A percentile compares a stretch with the other conserved stretches of the same genome.
Evolutionary conservation across 352 stramenopile species (phyloP).

Genomic region (Aphanomyces stellatus): DNA sequence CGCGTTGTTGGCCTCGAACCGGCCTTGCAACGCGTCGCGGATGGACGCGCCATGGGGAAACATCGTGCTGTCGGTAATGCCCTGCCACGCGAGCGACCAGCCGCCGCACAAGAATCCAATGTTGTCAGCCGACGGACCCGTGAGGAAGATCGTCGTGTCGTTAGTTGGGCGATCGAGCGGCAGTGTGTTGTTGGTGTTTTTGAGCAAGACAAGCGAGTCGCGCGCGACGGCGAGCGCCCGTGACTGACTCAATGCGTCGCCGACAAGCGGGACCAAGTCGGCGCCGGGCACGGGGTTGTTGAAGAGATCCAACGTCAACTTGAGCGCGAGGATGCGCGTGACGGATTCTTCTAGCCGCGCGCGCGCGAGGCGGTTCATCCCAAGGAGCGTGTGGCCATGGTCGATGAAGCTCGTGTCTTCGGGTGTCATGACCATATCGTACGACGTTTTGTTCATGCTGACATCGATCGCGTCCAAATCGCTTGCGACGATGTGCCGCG

Average conservation of each 20-base stretch:
- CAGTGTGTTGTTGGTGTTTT: conserved; percentile 21
- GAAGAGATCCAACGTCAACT: conserved; percentile 3
- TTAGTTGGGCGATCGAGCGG: conserved; percentile 10
- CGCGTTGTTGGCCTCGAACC: conserved; percentile 23
- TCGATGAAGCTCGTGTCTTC: conserved; percentile 28
- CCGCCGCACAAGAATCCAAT: conserved; percentile 31
- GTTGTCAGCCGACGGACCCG: conserved; percentile 27
- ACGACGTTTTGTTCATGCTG: conserved; percentile 42
- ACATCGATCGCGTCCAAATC: conserved; percentile 44
- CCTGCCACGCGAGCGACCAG: conserved; percentile 32
- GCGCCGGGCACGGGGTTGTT: conserved; percentile 3
- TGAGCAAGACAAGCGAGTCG: conserved; percentile 21
- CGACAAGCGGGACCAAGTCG: background rate
- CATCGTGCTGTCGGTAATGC: conserved; percentile 25
- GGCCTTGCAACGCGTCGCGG: conserved; percentile 24
- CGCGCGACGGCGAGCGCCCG: background rate
- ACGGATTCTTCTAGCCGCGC: background rate
- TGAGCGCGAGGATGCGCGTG: conserved; percentile 5
- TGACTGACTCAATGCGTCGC: background rate
- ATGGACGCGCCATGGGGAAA: conserved; percentile 31
- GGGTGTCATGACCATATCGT: conserved; percentile 79
- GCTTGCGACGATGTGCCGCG: conserved; percentile 40
- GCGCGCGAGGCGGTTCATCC: conserved; percentile 12
- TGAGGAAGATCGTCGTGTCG: conserved; percentile 20
- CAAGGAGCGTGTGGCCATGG: conserved; percentile 24